Conservation (phyloP, 2,329 filamentous ascomycete species). For the Neocatenulostroma microsporum region DNA sequence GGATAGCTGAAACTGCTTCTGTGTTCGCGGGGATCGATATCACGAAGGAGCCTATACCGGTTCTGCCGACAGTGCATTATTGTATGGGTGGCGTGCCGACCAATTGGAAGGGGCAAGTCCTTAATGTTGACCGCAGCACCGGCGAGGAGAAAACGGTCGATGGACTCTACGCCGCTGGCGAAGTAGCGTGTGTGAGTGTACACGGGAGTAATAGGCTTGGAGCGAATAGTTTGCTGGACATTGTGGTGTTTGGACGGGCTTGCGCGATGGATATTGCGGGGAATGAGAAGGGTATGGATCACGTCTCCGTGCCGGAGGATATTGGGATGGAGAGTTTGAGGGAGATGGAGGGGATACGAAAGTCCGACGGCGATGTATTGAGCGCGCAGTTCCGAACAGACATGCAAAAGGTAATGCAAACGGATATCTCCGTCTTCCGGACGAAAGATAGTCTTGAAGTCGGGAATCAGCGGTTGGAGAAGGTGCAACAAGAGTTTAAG, state of each 20-base stretch:
- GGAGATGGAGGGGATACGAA: slow-evolving; percentile 32
- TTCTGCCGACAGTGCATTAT: slow-evolving; percentile 46
- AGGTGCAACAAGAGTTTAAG: slow-evolving; percentile 32
- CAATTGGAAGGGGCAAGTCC: slow-evolving; percentile 43
- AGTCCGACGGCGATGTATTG: slow-evolving; percentile 31
- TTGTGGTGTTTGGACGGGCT: slow-evolving; percentile 45
- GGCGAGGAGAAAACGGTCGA: slow-evolving; percentile 37
- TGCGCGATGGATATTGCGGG: slow-evolving; percentile 36
- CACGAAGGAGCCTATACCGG: slow-evolving; percentile 43
- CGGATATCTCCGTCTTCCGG: slow-evolving; percentile 41
- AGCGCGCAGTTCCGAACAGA: slow-evolving; percentile 33
- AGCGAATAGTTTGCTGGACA: slow-evolving; percentile 44
- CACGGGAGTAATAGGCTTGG: slow-evolving; percentile 44
- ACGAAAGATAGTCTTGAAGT: slow-evolving; percentile 31
- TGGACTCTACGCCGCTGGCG: slow-evolving; percentile 43
- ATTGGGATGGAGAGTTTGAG: slow-evolving; percentile 23
- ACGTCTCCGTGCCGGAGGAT: slow-evolving; percentile 28
- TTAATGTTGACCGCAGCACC: slow-evolving; percentile 31
- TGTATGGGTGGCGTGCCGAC: slow-evolving; percentile 47
- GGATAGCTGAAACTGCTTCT: slow-evolving; percentile 44
- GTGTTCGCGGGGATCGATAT: slow-evolving; percentile 46
- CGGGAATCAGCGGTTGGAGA: slow-evolving; percentile 28
- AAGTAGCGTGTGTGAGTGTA: slow-evolving; percentile 43
- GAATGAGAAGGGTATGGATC: slow-evolving; percentile 31
- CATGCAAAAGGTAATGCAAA: slow-evolving; percentile 43